Conservation (phyloP, 306 rosid species). For the Lathyrus aphaca region DNA sequence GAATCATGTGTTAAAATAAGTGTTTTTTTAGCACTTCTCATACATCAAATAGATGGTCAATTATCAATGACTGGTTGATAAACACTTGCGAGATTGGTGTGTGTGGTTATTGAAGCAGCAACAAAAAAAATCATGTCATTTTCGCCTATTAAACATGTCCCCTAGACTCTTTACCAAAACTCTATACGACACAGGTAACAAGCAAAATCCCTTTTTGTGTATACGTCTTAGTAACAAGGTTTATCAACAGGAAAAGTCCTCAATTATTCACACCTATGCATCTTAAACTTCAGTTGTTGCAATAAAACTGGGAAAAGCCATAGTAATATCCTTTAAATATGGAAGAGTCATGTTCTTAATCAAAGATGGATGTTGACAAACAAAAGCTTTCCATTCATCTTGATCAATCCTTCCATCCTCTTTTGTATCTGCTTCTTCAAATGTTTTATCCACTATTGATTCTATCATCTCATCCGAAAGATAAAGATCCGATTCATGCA, state of each 20-base stretch:
- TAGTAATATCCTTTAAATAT: constrained; percentile 74
- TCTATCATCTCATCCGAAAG: constrained; percentile 80
- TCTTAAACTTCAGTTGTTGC: constrained; percentile 65
- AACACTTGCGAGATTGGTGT: no score
- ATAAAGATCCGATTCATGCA: constrained; percentile 76
- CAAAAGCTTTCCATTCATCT: constrained; percentile 94
- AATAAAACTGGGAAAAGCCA: constrained; percentile 85
- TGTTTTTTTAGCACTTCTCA: no score
- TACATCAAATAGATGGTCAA: no score
- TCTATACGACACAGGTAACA: no score
- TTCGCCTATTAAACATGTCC: no score
- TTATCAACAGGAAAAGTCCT: background rate
- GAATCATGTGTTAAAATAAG: no score
- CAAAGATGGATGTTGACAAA: constrained; percentile 70
- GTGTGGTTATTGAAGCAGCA: no score
- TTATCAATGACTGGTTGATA: no score
- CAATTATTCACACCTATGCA: constrained; percentile 41
- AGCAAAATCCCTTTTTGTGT: no score
- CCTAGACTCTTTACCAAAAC: no score
- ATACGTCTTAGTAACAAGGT: no score
- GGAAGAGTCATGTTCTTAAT: constrained; percentile 90
- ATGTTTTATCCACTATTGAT: constrained; percentile 83
- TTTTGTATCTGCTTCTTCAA: constrained; percentile 70
- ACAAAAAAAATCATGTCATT: no score
- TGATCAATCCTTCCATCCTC: constrained; percentile 86